Evolutionary conservation across 2,329 filamentous ascomycete genomes (phyloP), one percentile per base, ranked within the genome.

Genomic region (Alternaria ethzedia): DNA sequence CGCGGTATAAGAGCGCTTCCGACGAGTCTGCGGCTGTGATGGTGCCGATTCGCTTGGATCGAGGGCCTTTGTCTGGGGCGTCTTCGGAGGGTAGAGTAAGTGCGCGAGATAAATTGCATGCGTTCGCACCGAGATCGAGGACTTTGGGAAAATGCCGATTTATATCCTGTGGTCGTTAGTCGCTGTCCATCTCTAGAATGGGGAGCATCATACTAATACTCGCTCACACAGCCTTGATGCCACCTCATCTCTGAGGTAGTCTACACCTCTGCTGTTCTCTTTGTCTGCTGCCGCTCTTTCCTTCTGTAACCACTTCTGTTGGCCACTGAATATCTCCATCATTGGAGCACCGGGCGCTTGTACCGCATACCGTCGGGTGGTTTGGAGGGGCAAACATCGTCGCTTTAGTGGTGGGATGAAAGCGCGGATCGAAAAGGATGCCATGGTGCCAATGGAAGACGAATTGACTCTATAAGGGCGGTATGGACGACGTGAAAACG

Each of bases 201-300:
- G 26, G 13, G 9, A 20, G 5, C 20, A 11, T 52, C 79, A 57
- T 83, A 94, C 91, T 70, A 98, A 85, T 54, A 99, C 84, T 50
- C 96, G 87, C 73, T 98, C 95, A 73, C 92, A 93, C 25, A 99
- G 83, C 54, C 96, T 88, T 49, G 86, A 85, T 54, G 96, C 96
- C 5, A 97, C 91, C 79, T 98, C 95, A 77, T 98, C 94, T 78
- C 94, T 94, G 59, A 99, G 84, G 77, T 98, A 98, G 82, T 98
- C 96, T 23, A 93, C 91, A 73, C 92, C 87, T 15, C 95, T 87
- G 77, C 94, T 94, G 67, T 86, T 81, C 68, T 92, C 88, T 10
- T 87, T 83, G 76, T 95, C 85, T 49, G 84, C 78, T 1, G 92
- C 94, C 1, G 94, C 91, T 65, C 95, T 88, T 80, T 98, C 94